Evolutionary conservation across 1,284 basidiomycete species (phyloP).

Genomic region (Boletus sp.): DNA sequence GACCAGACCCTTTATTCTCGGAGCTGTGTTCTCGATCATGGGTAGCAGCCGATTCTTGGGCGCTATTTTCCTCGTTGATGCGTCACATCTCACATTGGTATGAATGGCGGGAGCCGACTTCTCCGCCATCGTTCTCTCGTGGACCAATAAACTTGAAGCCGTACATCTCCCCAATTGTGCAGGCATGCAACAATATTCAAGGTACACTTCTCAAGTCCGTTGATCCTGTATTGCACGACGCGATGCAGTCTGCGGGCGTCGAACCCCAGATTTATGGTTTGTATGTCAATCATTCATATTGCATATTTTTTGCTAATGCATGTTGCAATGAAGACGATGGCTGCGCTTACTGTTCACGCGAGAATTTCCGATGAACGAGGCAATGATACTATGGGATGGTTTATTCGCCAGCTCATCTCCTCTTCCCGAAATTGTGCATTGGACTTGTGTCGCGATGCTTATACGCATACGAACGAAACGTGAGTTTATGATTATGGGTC

Average conservation of each 20-base stretch:
- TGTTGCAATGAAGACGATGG: conserved; percentile 66
- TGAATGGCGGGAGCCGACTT: conserved; percentile 72
- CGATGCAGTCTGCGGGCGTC: conserved; percentile 73
- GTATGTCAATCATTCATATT: conserved; percentile 39
- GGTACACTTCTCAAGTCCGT: conserved; percentile 66
- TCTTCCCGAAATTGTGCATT: conserved; percentile 68
- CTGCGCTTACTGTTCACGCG: conserved; percentile 85
- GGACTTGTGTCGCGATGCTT: conserved; percentile 89
- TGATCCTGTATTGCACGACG: conserved; percentile 77
- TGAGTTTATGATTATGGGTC: conserved; percentile 37
- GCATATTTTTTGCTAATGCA: conserved; percentile 12
- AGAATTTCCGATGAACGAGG: conserved; percentile 74
- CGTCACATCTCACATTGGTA: conserved; percentile 75
- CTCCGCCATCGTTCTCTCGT: conserved; percentile 39
- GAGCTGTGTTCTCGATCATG: conserved; percentile 65
- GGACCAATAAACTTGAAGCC: conserved; percentile 50
- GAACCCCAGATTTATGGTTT: conserved; percentile 95
- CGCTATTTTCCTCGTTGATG: conserved; percentile 79
- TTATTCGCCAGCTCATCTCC: conserved; percentile 77
- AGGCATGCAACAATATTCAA: conserved; percentile 77
- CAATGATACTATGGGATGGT: conserved; percentile 86
- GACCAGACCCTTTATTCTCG: conserved; percentile 37
- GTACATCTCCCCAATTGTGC: conserved; percentile 79
- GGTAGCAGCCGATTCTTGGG: conserved; percentile 83
- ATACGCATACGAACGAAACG: conserved; percentile 84